A percentile compares a stretch with the other conserved stretches of the same genome.
These are phyloP conservation scores for Colletotrichum sublineola DNA, from an alignment of 2,329 filamentous ascomycete genomes.

Conservation along the genomic window DNA sequence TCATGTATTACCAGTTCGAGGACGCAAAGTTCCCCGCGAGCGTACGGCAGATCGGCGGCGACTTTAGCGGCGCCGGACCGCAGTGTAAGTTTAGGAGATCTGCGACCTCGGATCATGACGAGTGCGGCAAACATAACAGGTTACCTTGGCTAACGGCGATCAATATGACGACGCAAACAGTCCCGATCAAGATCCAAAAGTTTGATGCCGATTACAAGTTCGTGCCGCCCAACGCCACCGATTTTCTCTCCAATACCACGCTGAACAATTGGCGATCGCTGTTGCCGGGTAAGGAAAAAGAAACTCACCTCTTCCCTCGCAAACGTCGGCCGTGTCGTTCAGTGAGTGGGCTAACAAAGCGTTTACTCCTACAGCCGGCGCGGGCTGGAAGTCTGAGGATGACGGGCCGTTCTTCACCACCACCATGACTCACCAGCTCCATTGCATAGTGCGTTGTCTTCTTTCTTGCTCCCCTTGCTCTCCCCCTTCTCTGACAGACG, in stretches of 20 bases:
- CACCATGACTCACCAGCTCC: conserved; percentile 57
- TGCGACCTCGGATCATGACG: no score
- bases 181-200: conserved; percentile 53
- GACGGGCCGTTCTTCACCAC: conserved; percentile 56
- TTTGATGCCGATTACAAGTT: conserved; percentile 56
- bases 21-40: conserved; percentile 24
- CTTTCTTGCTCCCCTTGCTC: background rate
- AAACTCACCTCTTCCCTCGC: background rate
- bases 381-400: conserved; percentile 51
- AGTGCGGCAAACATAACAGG: no score
- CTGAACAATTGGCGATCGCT: conserved; percentile 55
- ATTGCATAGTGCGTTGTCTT: conserved; percentile 52
- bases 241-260: conserved; percentile 55
- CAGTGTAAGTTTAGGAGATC: conserved; percentile 47
- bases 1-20: conserved; percentile 40
- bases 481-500: background rate
- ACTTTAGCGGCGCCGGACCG: conserved; percentile 53
- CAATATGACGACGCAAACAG: conserved; percentile 43
- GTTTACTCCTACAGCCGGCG: conserved; percentile 45
- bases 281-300: conserved; percentile 51
- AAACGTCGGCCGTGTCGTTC: background rate
- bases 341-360: conserved; percentile 15
- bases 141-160: background rate
- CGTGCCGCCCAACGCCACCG: conserved; percentile 54
- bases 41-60: conserved; percentile 54